These are phyloP conservation scores for Lycium ferocissimum DNA, from an alignment of 257 asterid genomes.

Conservation along the genomic window DNA sequence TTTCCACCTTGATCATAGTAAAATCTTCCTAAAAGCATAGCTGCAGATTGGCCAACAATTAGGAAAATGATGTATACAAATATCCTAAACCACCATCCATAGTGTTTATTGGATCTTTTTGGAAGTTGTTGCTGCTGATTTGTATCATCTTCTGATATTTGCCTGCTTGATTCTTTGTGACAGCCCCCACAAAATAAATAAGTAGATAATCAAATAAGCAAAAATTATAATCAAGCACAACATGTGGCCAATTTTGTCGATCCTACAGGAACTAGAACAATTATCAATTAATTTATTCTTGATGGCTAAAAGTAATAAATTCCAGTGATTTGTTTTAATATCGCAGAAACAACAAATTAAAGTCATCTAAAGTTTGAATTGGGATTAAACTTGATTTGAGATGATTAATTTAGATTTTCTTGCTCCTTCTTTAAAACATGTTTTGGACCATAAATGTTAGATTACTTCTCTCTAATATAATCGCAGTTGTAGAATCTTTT, in stretches of 20 bases:
- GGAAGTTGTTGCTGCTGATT: slow-evolving; percentile 2
- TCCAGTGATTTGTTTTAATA: too few species aligned
- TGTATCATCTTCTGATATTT: neutral
- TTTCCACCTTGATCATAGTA: slow-evolving; percentile 52
- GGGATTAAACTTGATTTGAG: too few species aligned
- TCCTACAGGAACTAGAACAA: too few species aligned
- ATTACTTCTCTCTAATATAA: too few species aligned
- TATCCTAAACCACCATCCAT: slow-evolving; percentile 44
- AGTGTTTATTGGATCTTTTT: neutral
- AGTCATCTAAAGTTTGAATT: too few species aligned
- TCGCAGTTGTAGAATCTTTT: neutral
- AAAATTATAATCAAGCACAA: neutral
- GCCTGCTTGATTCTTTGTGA: slow-evolving; percentile 24
- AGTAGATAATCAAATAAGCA: neutral
- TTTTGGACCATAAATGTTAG: too few species aligned
- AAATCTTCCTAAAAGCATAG: slow-evolving; percentile 45
- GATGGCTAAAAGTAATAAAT: too few species aligned
- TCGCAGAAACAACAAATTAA: too few species aligned
- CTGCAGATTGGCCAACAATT: slow-evolving; percentile 48
- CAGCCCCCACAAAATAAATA: neutral
- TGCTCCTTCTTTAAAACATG: too few species aligned
- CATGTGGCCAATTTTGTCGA: neutral
- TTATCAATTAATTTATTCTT: too few species aligned
- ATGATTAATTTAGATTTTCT: too few species aligned
- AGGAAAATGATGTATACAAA: slow-evolving; percentile 34